These are phyloP conservation scores for Neurospora sp. DNA, from an alignment of 495 filamentous ascomycete species.

Conservation along the genomic window DNA sequence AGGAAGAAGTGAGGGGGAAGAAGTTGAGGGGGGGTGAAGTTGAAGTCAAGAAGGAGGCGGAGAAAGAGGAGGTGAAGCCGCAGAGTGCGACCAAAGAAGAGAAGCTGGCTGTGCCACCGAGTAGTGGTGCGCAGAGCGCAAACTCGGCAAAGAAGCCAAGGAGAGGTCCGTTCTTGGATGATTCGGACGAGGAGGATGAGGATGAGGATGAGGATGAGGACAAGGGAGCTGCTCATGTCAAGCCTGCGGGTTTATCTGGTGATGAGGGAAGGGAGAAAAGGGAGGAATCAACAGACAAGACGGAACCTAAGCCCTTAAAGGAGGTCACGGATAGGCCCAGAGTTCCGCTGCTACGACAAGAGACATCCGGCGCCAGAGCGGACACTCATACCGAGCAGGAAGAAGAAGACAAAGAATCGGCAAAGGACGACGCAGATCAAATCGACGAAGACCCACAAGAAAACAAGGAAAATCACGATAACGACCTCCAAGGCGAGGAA, in stretches of 20 bases:
- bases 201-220: conserved; percentile 6
- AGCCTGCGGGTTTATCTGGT: background rate
- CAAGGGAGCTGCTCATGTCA: background rate
- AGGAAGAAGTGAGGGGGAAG: background rate
- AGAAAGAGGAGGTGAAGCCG: background rate
- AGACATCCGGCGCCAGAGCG: conserved; percentile 11
- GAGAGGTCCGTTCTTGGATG: conserved; percentile 22
- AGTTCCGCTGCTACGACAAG: conserved; percentile 9
- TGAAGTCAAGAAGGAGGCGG: background rate
- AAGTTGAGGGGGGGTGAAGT: background rate
- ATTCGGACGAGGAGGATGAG: conserved; percentile 10
- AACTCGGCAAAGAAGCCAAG: conserved; percentile 8
- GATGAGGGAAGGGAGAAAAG: conserved; percentile 2
- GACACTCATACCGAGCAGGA: background rate
- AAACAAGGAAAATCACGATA: conserved; percentile 11
- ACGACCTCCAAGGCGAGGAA: conserved; percentile 52
- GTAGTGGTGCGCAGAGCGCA: background rate
- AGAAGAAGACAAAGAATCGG: conserved; percentile 36
- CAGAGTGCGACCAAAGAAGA: background rate
- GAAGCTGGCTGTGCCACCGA: background rate
- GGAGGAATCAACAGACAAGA: background rate
- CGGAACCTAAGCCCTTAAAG: background rate
- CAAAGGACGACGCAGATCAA: conserved; percentile 50
- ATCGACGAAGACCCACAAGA: conserved; percentile 35
- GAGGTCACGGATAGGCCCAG: background rate